Evolutionary conservation across 1,284 basidiomycete species (phyloP).

Genomic region (Ganoderma multipileum): DNA sequence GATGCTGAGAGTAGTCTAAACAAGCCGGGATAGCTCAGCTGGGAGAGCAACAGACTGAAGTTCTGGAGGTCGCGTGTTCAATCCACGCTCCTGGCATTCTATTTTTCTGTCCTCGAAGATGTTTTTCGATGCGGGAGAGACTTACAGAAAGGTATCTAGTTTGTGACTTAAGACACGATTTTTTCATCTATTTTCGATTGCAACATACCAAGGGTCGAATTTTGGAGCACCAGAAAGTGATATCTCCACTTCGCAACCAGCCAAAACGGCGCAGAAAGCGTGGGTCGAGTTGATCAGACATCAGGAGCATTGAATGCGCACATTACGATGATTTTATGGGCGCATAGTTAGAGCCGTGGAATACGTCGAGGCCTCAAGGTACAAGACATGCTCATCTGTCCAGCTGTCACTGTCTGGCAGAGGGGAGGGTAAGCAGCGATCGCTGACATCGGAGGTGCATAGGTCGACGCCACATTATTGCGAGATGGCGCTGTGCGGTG

Average conservation of each 20-base stretch:
- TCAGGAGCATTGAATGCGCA: too few relatives aligned
- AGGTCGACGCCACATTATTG: constrained; percentile 6
- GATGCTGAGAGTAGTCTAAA: too few relatives aligned
- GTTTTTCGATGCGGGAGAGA: not conserved
- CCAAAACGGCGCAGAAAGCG: too few relatives aligned
- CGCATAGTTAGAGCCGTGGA: not conserved
- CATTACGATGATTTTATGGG: too few relatives aligned
- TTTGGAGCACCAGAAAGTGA: too few relatives aligned
- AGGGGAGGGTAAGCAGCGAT: not conserved
- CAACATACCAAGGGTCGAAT: too few relatives aligned
- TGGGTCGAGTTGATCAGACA: too few relatives aligned
- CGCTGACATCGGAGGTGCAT: not conserved
- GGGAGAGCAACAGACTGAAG: constrained; percentile 85
- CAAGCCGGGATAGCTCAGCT: constrained; percentile 71
- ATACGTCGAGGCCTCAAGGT: not conserved
- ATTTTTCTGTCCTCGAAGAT: not conserved
- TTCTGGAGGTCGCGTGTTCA: constrained; percentile 74
- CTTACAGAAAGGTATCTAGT: too few relatives aligned
- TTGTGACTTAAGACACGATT: too few relatives aligned
- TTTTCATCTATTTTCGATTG: too few relatives aligned
- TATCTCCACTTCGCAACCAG: too few relatives aligned
- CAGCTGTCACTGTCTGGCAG: not conserved
- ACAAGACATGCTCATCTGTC: not conserved
- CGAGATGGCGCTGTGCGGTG: not conserved
- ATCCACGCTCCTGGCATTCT: constrained; percentile 63